phyloP scores from a whole-genome alignment of 2,329 filamentous ascomycete species.

The Aspergillus felis region DNA sequence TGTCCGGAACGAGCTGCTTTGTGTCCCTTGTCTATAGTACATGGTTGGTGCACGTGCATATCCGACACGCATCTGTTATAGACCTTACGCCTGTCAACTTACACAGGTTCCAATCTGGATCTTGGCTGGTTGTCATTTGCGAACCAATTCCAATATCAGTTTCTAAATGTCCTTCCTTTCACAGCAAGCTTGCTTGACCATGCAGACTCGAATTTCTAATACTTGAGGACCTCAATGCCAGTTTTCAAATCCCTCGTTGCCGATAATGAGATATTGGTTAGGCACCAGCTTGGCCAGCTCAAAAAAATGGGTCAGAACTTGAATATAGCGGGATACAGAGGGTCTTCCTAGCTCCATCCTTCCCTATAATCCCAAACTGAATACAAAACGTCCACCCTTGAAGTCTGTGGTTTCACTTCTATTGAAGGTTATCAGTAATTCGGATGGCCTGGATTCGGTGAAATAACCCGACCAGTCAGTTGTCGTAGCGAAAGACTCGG shows the following conservation, averaged over 20 bases:
- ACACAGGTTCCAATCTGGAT: not conserved
- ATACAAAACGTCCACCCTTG: not conserved
- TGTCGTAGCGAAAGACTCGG: not conserved
- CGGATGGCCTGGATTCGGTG: not conserved
- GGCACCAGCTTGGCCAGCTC: not conserved
- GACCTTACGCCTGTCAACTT: not conserved
- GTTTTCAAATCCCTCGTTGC: not conserved
- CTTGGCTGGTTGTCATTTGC: not conserved
- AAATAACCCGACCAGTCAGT: not conserved
- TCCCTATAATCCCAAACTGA: not conserved
- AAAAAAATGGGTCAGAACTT: not conserved
- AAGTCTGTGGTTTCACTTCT: slow-evolving; percentile 1
- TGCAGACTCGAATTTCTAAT: not conserved
- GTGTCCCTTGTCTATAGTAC: not conserved
- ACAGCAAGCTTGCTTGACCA: not conserved
- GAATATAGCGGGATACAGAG: not conserved
- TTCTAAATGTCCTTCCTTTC: not conserved
- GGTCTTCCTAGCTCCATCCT: not conserved
- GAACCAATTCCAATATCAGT: not conserved
- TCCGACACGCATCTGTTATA: not conserved
- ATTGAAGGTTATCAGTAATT: not conserved
- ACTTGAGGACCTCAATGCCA: not conserved
- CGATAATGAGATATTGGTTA: not conserved
- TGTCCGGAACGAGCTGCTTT: not conserved
- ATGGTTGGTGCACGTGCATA: not conserved